Conservation (phyloP, 768 basidiomycete species). For the Russula abietina region DNA sequence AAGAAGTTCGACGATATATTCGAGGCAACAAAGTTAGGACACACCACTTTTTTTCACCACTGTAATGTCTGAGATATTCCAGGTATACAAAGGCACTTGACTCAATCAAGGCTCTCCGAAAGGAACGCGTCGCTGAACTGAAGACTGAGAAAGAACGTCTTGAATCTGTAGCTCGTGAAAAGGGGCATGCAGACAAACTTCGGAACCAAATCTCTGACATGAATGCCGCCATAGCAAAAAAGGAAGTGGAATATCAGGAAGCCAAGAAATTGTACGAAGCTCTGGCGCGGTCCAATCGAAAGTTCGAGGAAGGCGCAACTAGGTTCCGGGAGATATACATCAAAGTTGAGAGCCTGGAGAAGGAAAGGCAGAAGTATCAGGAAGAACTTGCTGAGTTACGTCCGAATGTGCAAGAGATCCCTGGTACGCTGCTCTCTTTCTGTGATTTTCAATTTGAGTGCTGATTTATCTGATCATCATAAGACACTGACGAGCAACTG, state of each 20-base stretch:
- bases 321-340: conserved; percentile 83
- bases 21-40: conserved; percentile 82
- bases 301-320: conserved; percentile 75
- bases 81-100: conserved; percentile 98
- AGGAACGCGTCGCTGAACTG: conserved; percentile 83
- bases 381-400: conserved; percentile 56
- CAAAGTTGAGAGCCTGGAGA: conserved; percentile 56
- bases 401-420: conserved; percentile 59
- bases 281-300: conserved; percentile 61
- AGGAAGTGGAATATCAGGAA: conserved; percentile 69
- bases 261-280: conserved; percentile 59
- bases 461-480: background rate
- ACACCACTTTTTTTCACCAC: background rate
- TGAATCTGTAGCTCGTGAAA: conserved; percentile 70
- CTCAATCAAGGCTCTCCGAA: conserved; percentile 82
- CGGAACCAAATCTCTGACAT: conserved; percentile 58
- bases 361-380: conserved; percentile 55
- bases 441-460: background rate
- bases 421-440: conserved; percentile 39
- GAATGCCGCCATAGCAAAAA: conserved; percentile 54
- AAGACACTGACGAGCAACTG: conserved; percentile 73
- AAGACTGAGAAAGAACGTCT: conserved; percentile 91
- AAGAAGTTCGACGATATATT: conserved; percentile 99
- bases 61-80: background rate
- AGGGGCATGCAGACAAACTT: conserved; percentile 81